Conservation (phyloP, 768 basidiomycete species). For the Gloeopeniophorella convolvens region DNA sequence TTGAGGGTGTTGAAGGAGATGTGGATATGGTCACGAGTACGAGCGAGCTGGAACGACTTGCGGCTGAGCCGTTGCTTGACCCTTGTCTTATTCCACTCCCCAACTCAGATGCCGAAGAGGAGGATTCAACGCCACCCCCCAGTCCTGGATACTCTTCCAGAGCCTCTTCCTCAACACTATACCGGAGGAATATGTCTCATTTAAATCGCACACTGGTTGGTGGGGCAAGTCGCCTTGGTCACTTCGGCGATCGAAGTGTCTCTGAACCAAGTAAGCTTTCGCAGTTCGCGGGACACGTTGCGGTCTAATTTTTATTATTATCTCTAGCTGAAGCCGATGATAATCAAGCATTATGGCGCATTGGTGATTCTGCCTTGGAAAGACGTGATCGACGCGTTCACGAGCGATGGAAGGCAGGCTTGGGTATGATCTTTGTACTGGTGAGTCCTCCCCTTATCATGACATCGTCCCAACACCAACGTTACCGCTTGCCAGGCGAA, state of each 20-base stretch:
- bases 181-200: background rate
- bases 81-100: constrained; percentile 4
- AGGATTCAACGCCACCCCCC: background rate
- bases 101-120: constrained; percentile 8
- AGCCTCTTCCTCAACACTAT: background rate
- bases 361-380: constrained; percentile 6
- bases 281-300: background rate
- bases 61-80: no score
- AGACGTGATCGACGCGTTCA: constrained; percentile 5
- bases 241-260: background rate
- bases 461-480: background rate
- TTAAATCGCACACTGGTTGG: background rate
- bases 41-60: background rate
- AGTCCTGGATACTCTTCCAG: background rate
- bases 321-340: background rate
- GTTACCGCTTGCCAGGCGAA: background rate
- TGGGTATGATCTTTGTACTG: constrained; percentile 11
- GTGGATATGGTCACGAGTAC: background rate
- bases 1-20: no score
- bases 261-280: background rate
- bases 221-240: background rate
- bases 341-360: constrained; percentile 3
- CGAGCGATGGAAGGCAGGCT: constrained; percentile 11
- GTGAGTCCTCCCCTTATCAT: background rate
- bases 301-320: background rate